Evolutionary conservation across 768 basidiomycete genomes (phyloP).

Genomic region (Mrakia gelida): DNA sequence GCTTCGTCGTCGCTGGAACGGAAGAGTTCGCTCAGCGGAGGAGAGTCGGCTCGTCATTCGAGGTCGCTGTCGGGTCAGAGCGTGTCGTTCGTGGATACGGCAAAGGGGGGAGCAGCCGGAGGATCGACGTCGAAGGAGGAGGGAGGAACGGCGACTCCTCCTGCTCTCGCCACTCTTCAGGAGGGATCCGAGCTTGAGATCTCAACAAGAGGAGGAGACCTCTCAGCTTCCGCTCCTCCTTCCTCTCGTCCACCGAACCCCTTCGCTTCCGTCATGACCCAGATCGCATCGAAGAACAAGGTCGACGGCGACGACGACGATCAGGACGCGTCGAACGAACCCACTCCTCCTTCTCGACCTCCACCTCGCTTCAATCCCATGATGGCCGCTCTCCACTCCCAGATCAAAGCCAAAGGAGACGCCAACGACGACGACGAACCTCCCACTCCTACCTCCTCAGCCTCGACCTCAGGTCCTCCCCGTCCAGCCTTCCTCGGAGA

Average conservation of each 20-base stretch:
- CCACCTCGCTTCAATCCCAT: slow-evolving; percentile 22
- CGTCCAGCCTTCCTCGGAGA: slow-evolving; percentile 22
- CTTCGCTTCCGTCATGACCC: slow-evolving; percentile 24
- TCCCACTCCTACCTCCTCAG: background rate
- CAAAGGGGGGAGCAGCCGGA: background rate
- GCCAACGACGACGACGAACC: background rate
- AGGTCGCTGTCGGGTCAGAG: background rate
- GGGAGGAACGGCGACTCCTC: background rate
- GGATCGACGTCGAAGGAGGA: background rate
- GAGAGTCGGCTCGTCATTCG: slow-evolving; percentile 9
- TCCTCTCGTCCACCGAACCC: slow-evolving; percentile 35
- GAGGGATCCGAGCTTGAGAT: slow-evolving; percentile 1
- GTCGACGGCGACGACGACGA: background rate
- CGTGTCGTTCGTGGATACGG: slow-evolving; percentile 9
- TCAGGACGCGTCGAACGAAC: background rate
- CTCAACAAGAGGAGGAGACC: background rate
- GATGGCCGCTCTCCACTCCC: slow-evolving; percentile 17
- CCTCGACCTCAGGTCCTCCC: background rate
- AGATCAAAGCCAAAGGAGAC: slow-evolving; percentile 3
- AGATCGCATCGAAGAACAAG: slow-evolving; percentile 20
- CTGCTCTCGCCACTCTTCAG: slow-evolving; percentile 4
- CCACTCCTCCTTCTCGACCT: background rate
- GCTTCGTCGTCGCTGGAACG: slow-evolving; percentile 44
- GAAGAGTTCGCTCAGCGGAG: slow-evolving; percentile 19
- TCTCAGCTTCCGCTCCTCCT: slow-evolving; percentile 36